Evolutionary conservation across 1,284 basidiomycete genomes (phyloP), one percentile per base, ranked within the genome.

Genomic region (Boletus calvinii): DNA sequence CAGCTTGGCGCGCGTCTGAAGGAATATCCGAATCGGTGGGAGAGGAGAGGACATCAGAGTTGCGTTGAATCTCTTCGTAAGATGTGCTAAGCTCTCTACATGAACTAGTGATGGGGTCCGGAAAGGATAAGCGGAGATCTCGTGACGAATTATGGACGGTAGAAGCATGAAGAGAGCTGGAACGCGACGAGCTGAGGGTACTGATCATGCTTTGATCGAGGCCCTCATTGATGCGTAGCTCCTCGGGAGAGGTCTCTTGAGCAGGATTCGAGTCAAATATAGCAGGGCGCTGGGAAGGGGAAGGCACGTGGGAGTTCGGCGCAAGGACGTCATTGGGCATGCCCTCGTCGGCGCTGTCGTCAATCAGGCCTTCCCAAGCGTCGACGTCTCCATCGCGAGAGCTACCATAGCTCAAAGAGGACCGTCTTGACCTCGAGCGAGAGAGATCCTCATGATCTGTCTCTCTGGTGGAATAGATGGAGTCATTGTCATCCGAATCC

Each of bases 121-220:
- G 86, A 71, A 89, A 89, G 32, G 86, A 90, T 50, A 89, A 69
- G 59, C 84, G 79, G 56, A 90, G 77, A 70, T 89, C 86, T 65
- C 81, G 84, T 41, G 83, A 71, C 20, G 82, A 80, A 50, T 63
- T 77, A 53, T 84, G 84, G 45, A 77, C 67, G 54, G 81, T 78
- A 42, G 80, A 77, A 26, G 73, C 68, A 58, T 76, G 75, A 55
- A 80, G 66, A 31, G 79, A 80, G 62, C 79, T 80, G 20, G 85
- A 79, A 59, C 85, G 81, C 48, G 87, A 87, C 46, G 80, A 76
- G 70, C 79, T 84, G 55, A 89, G 75, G 15, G 86, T 89, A 68
- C 87, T 85, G 63, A 86, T 77, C 73, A 90, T 78, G 70, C 86
- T 90, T 70, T 89, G 86, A 67, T 89, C 85, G 54, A 89, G 77